phyloP scores from a whole-genome alignment of 305 asterid genomes.

The Fraxinus xanthoxyloides region DNA sequence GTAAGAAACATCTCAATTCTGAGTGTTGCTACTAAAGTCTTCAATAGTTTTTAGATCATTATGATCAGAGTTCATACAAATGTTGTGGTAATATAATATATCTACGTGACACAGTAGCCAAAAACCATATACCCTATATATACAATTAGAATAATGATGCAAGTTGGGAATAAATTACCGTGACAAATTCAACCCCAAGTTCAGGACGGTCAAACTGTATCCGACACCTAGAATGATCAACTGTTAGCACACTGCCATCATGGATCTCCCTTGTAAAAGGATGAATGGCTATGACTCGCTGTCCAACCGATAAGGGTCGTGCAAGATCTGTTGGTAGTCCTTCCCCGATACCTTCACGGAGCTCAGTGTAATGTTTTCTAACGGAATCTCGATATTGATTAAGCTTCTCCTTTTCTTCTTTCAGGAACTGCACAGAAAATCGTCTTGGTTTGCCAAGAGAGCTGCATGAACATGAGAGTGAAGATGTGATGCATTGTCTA shows the following conservation, averaged over 20 bases:
- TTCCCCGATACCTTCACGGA: constrained; percentile 79
- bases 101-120: neutral
- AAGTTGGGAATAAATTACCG: constrained; percentile 46
- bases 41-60: neutral
- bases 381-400: constrained; percentile 85
- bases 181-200: constrained; percentile 89
- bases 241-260: constrained; percentile 88
- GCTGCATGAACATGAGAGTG: constrained; percentile 40
- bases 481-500: constrained; percentile 1
- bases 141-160: constrained; percentile 19
- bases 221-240: constrained; percentile 83
- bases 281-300: constrained; percentile 89
- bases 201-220: constrained; percentile 91
- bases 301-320: constrained; percentile 86
- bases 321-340: constrained; percentile 95
- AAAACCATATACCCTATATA: constrained; percentile 3
- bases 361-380: constrained; percentile 79
- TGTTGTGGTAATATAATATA: neutral
- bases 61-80: neutral
- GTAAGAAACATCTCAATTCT: neutral
- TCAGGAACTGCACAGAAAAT: constrained; percentile 86
- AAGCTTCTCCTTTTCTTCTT: constrained; percentile 96
- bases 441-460: constrained; percentile 95
- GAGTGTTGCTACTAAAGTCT: neutral
- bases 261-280: constrained; percentile 90